Percentiles rank a stretch among this genome's conserved stretches.
These are phyloP conservation scores for Malus hybrid DNA, from an alignment of 331 rosid species.

Conservation along the genomic window DNA sequence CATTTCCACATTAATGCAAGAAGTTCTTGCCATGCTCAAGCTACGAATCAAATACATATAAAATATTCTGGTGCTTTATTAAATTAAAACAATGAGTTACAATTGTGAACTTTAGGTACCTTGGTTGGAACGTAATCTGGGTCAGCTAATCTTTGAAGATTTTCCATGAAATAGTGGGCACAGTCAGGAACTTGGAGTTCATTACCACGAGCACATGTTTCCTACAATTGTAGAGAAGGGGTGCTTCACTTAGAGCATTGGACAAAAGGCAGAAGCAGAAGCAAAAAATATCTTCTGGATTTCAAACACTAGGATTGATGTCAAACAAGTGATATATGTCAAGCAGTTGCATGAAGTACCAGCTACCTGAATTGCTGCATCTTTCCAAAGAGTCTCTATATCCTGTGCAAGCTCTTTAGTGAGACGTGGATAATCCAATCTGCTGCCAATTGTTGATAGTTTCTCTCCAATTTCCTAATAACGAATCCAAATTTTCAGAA, in stretches of 20 bases:
- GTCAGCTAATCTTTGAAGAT: constrained; percentile 75
- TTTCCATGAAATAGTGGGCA: constrained; percentile 91
- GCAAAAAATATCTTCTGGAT: background rate
- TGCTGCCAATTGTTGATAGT: constrained; percentile 76
- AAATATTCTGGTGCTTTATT: background rate
- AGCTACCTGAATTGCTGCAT: constrained; percentile 85
- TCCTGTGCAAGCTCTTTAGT: constrained; percentile 79
- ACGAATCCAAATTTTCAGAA: constrained; percentile 7
- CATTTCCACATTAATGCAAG: background rate
- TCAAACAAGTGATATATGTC: constrained; percentile 13
- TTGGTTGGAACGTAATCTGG: constrained; percentile 74
- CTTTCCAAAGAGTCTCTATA: constrained; percentile 82
- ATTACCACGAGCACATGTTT: constrained; percentile 82
- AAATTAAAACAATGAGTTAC: background rate
- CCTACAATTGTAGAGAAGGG: constrained; percentile 39
- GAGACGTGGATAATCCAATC: constrained; percentile 76
- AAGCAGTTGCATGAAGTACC: constrained; percentile 4
- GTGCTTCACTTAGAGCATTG: background rate
- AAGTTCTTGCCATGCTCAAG: background rate
- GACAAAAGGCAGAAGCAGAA: background rate
- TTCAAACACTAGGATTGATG: background rate
- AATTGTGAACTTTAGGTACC: constrained; percentile 31
- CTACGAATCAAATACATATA: background rate
- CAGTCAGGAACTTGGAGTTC: constrained; percentile 99
- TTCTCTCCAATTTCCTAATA: constrained; percentile 74